A percentile compares a stretch with the other conserved stretches of the same genome.
phyloP scores from a whole-genome alignment of 2,329 filamentous ascomycete species.

The Diaporthe citriasiana region DNA sequence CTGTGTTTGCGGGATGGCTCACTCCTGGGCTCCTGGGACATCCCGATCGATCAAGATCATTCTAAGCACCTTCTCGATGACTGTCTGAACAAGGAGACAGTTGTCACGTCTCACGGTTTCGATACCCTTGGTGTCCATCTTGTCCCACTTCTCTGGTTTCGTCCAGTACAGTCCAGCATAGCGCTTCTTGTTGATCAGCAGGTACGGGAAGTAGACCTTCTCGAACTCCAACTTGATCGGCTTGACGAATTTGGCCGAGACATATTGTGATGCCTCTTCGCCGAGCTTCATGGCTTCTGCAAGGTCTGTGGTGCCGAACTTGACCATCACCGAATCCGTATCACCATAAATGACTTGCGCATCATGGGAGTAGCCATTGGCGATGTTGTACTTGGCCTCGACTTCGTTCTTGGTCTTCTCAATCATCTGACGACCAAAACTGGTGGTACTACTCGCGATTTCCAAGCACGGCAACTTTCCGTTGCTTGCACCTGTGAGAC shows the following conservation, averaged over 20 bases:
- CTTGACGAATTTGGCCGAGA: constrained; percentile 93
- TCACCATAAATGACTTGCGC: constrained; percentile 99
- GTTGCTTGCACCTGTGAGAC: constrained; percentile 94
- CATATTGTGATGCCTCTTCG: constrained; percentile 89
- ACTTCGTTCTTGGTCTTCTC: constrained; percentile 98
- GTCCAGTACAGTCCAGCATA: constrained; percentile 99
- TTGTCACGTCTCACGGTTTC: constrained; percentile 98
- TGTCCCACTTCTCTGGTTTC: constrained; percentile 93
- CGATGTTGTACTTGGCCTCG: constrained; percentile 88
- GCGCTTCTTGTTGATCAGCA: constrained; percentile 99
- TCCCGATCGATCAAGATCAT: constrained; percentile 97
- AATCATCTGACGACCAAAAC: constrained; percentile 98
- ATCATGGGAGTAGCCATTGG: constrained; percentile 94
- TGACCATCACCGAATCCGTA: constrained; percentile 99
- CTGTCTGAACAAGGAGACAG: constrained; percentile 93
- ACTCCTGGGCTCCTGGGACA: constrained; percentile 92
- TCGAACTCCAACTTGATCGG: constrained; percentile 99
- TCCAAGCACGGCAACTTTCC: constrained; percentile 95
- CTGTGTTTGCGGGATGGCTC: constrained; percentile 57
- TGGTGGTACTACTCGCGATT: constrained; percentile 96
- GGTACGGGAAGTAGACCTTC: constrained; percentile 98
- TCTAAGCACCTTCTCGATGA: constrained; percentile 94
- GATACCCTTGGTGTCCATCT: constrained; percentile 99
- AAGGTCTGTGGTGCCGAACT: constrained; percentile 92
- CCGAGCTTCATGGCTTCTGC: constrained; percentile 93